Base-by-base conservation (phyloP, 2,329 filamentous ascomycete species). In the Fusarium mexicanum region DNA sequence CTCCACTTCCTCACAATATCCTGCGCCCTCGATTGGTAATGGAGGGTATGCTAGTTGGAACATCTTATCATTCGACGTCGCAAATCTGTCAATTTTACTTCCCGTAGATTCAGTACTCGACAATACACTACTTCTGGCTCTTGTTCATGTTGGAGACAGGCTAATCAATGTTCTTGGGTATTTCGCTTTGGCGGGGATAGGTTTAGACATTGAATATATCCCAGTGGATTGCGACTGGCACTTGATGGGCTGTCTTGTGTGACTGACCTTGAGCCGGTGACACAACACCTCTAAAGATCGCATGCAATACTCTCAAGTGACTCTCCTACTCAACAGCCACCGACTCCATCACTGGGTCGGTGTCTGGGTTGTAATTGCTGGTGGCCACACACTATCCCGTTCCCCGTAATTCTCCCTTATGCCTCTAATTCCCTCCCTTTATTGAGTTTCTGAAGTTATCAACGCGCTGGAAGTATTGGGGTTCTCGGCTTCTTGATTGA, bases 311-410 rank as follows among this genome's bases (percentile, higher is more conserved):
- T 41, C 13, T 0, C 0, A 16, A 5, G 22, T 41, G 22, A 41
- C 22, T 9, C 8, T 16, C 22, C 40, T 41, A 7, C 20, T 12
- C 20, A 22, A 13, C 11, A 22, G 11, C 38, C 38, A 0, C 0
- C 38, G 1, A 40, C 1, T 40, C 2, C 11, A 40, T 40, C 38
- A 8, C 38, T 40, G 38, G 20, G 38, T 40, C 38, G 38, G 38
- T 2, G 6, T 1, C 20, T 40, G 38, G 0, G 38, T 40, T 1
- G 11, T 22, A 0, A 22, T 2, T 0, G 1, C 12, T 40, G 20
- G 20, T 13, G 38, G 20, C 7, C 0, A 40, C 20, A 40, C 20
- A 16, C 38, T 40, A 13, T 40, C 18, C 20, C 11, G 20, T 40
- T 22, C 38, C 38, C 38, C 12, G 1, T 3, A 1, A 40, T 40